Evolutionary conservation across 768 basidiomycete species (phyloP), one percentile per base, ranked within the genome.

Genomic region (Coprinopsis cinerea): DNA sequence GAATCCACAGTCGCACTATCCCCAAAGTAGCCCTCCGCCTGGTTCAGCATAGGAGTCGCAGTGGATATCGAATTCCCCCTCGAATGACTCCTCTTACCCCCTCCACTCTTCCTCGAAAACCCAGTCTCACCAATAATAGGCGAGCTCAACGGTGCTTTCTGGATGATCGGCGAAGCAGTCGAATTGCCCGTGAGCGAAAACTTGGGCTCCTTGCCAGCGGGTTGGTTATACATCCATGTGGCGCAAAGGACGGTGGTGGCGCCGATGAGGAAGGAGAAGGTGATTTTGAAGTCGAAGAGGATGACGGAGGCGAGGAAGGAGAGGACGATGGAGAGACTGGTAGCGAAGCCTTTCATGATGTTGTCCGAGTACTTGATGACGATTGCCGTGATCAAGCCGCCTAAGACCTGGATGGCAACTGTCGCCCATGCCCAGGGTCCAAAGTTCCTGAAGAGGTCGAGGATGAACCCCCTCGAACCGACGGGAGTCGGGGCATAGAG

Each of bases 351-450:
- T 64, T 96, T 95, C 60, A 91, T 73, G 58, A 90, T 91, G 64
- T 96, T 97, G 67, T 93, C 92, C 49, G 89, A 88, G 62, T 97
- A 95, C 65, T 94, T 92, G 77, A 98, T 98, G 51, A 98, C 96
- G 25, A 98, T 66, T 1, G 96, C 95, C 3, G 95, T 98, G 53
- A 97, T 67, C 39, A 98, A 74, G 1, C 96, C 95, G 24, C 96
- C 96, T 51, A 94, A 77, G 30, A 96, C 94, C 67, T 98, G 93
- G 23, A 83, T 83, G 20, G 70, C 63, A 23, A 99, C 93, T 1
- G 93, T 95, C 17, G 90, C 89, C 86, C 93, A 93, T 0, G 96
- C 96, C 93, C 93, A 99, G 2, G 71, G 70, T 17, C 89, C 91
- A 64, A 98, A 99, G 67, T 97, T 83, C 53, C 77, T 76, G 67